A percentile compares a stretch with the other conserved stretches of the same genome.
Conservation (phyloP, 1,284 basidiomycete species). For the Fomitopsis betulina region DNA sequence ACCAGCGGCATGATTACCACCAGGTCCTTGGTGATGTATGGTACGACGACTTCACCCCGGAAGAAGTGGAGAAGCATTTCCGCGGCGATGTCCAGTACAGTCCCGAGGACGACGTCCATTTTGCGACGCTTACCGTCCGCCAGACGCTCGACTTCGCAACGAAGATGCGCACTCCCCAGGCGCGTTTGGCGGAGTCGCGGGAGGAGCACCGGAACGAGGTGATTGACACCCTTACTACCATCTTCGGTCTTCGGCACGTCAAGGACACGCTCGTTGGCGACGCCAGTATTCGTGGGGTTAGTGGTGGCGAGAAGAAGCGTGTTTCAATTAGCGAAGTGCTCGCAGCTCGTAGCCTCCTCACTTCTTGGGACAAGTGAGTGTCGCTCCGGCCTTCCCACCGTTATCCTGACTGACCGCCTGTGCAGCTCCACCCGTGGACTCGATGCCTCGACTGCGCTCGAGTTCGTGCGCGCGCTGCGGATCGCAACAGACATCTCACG, state of each 20-base stretch:
- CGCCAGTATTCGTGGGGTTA: conserved; percentile 70
- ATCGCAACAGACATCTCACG: conserved; percentile 48
- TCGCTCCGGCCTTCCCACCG: not conserved
- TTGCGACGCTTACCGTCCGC: conserved; percentile 70
- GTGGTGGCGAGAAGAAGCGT: conserved; percentile 80
- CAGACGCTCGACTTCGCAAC: conserved; percentile 65
- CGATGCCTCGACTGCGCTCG: conserved; percentile 52
- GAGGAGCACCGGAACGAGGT: conserved; percentile 42
- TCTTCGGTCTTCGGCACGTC: conserved; percentile 71
- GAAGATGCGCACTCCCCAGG: conserved; percentile 52
- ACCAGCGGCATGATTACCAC: conserved; percentile 61
- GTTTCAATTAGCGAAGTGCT: conserved; percentile 75
- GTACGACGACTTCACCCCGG: conserved; percentile 69
- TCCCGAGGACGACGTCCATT: conserved; percentile 73
- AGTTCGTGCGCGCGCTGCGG: conserved; percentile 52
- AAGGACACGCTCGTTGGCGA: conserved; percentile 66
- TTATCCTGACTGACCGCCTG: not conserved
- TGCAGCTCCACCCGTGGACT: conserved; percentile 48
- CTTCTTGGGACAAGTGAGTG: conserved; percentile 70
- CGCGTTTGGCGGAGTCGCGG: conserved; percentile 40
- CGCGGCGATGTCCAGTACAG: conserved; percentile 69
- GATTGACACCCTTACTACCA: conserved; percentile 54
- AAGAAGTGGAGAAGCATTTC: conserved; percentile 59
- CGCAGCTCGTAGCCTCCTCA: conserved; percentile 52
- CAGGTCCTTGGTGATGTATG: conserved; percentile 59